Conservation (phyloP, 345 rosid species). For the Eucalyptus erythrocorys region DNA sequence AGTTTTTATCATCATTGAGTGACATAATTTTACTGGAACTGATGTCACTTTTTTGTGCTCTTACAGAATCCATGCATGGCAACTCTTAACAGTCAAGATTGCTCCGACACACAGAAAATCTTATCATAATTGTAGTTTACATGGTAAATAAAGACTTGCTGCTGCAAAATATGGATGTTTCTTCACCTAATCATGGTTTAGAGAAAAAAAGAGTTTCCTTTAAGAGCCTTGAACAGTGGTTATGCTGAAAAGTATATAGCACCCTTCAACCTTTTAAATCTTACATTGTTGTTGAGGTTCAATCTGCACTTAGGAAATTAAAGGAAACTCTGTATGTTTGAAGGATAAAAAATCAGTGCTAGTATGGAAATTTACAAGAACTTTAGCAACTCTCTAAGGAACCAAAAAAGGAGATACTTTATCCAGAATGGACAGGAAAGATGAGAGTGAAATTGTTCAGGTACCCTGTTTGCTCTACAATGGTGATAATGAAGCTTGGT, state of each 20-base stretch:
- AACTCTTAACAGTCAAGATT: background rate
- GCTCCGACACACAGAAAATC: background rate
- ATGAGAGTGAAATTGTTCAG: background rate
- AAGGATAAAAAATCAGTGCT: background rate
- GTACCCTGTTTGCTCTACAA: background rate
- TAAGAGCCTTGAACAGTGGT: background rate
- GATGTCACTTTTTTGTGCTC: background rate
- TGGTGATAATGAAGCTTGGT: background rate
- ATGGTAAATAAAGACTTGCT: background rate
- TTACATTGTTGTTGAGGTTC: background rate
- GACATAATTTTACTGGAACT: background rate
- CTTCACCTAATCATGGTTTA: background rate
- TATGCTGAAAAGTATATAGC: background rate
- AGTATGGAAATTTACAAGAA: background rate
- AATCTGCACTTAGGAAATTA: background rate
- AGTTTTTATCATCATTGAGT: background rate
- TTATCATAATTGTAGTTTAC: background rate
- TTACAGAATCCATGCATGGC: background rate
- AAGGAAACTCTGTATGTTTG: background rate
- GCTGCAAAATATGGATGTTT: background rate
- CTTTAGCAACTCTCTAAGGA: background rate
- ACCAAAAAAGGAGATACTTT: background rate
- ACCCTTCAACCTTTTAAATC: background rate
- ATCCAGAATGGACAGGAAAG: background rate
- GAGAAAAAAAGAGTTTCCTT: background rate